phyloP scores from a whole-genome alignment of 2,329 filamentous ascomycete species.

The Penicillium sp. region DNA sequence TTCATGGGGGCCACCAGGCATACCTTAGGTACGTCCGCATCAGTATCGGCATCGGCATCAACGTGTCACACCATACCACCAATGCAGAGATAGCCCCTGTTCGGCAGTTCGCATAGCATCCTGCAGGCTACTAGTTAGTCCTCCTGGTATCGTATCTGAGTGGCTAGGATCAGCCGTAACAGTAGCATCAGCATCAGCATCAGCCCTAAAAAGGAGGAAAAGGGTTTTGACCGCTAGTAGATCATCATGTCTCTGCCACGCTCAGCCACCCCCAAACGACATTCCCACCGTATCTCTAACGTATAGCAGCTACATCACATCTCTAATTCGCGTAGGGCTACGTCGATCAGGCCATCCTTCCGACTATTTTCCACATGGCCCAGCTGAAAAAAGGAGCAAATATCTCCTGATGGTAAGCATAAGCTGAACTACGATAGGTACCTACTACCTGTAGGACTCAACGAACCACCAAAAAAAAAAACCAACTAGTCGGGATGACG shows the following conservation, averaged over 20 bases:
- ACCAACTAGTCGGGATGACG: background rate
- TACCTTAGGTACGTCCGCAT: background rate
- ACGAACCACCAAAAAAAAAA: no score
- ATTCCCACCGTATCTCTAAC: background rate
- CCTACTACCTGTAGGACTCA: no score
- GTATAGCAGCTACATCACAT: background rate
- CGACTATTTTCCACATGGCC: conserved; percentile 1
- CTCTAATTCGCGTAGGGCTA: background rate
- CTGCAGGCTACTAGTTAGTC: background rate
- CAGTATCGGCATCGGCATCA: background rate
- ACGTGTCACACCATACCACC: background rate
- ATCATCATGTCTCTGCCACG: background rate
- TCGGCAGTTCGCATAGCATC: background rate
- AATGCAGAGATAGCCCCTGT: background rate
- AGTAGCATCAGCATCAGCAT: background rate
- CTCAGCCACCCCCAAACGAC: background rate
- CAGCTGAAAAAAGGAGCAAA: conserved; percentile 5
- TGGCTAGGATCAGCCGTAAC: conserved; percentile 2
- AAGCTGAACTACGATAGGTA: background rate
- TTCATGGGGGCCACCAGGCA: background rate
- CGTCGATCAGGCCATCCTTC: conserved; percentile 7
- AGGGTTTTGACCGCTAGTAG: background rate
- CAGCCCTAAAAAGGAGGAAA: background rate
- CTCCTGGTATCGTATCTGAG: background rate
- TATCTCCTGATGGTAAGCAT: background rate